Evolutionary conservation across 768 basidiomycete genomes (phyloP).

Genomic region (Melanogaster broomeanus): DNA sequence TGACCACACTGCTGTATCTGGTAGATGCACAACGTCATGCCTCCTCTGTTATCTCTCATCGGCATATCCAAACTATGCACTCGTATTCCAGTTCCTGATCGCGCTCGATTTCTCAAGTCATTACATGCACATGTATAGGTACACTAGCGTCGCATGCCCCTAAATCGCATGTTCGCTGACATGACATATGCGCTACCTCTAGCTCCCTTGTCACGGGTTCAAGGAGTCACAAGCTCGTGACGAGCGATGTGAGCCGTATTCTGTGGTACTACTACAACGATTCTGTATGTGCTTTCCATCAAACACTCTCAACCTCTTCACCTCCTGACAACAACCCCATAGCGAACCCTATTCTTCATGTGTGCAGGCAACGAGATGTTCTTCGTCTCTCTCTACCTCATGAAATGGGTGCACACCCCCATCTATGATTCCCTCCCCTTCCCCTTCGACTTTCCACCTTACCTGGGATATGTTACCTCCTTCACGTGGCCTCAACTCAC

Average conservation of each 20-base stretch:
- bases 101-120: constrained; percentile 97
- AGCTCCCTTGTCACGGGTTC: constrained; percentile 97
- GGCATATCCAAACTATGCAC: constrained; percentile 82
- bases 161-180: constrained; percentile 5
- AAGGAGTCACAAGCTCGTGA: constrained; percentile 89
- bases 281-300: constrained; percentile 54
- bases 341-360: constrained; percentile 88
- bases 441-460: constrained; percentile 20
- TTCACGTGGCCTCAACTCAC: constrained; percentile 80
- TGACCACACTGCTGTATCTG: background rate
- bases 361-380: constrained; percentile 96
- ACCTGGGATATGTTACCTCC: constrained; percentile 13
- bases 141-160: constrained; percentile 18
- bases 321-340: constrained; percentile 2
- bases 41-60: constrained; percentile 91
- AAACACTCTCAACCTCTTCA: background rate
- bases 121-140: constrained; percentile 99
- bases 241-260: constrained; percentile 89
- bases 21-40: constrained; percentile 94
- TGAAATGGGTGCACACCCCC: constrained; percentile 78
- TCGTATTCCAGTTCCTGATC: constrained; percentile 93
- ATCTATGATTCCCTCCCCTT: constrained; percentile 40
- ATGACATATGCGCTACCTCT: constrained; percentile 1
- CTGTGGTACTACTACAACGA: constrained; percentile 94
- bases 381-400: constrained; percentile 93